These are phyloP conservation scores for Xylaria cubensis DNA, from an alignment of 495 filamentous ascomycete species.

Conservation along the genomic window DNA sequence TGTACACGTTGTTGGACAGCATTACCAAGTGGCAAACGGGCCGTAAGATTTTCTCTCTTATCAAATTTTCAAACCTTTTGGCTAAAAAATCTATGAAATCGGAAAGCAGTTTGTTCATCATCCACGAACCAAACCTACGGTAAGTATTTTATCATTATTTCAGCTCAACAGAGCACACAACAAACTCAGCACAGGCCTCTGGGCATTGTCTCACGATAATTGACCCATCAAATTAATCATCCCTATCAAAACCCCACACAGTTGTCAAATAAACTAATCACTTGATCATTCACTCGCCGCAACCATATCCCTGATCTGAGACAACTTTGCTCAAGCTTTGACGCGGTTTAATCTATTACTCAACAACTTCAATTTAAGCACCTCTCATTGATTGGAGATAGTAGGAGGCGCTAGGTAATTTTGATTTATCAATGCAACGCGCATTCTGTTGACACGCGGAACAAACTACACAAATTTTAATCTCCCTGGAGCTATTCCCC, in stretches of 20 bases:
- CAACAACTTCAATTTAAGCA: conserved; percentile 1
- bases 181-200: neutral
- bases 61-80: neutral
- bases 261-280: neutral
- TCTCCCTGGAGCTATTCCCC: neutral
- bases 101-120: neutral
- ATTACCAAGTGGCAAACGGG: neutral
- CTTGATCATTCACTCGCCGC: neutral
- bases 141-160: neutral
- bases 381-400: neutral
- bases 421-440: neutral
- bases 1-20: neutral
- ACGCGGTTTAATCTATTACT: neutral
- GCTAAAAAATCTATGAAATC: neutral
- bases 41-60: neutral
- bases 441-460: neutral
- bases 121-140: neutral
- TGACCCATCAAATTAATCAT: neutral
- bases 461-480: neutral
- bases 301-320: neutral
- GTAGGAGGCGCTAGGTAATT: neutral
- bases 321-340: neutral
- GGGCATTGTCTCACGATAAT: neutral
- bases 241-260: neutral
- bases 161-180: neutral